Conservation (phyloP, 257 asterid genomes). For the Capsicum rhomboideum region DNA sequence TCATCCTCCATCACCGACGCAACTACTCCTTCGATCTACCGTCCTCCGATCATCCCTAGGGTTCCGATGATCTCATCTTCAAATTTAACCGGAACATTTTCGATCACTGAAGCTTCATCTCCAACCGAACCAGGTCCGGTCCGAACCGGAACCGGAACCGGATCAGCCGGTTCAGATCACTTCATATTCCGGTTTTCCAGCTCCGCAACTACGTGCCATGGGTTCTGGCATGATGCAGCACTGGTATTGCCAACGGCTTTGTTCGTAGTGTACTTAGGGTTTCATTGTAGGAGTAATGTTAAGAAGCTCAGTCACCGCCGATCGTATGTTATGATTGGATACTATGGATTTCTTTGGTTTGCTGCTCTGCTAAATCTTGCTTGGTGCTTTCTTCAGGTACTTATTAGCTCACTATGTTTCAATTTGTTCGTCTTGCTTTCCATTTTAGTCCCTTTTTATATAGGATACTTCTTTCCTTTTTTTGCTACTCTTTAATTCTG, state of each 20-base stretch:
- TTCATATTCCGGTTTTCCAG: constrained; percentile 26
- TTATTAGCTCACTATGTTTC: not conserved
- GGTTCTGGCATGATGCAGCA: constrained; percentile 68
- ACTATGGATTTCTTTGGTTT: constrained; percentile 70
- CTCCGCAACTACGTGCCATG: constrained; percentile 35
- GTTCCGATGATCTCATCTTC: not conserved
- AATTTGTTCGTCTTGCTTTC: too few relatives aligned
- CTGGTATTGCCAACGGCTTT: constrained; percentile 68
- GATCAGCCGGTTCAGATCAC: not conserved
- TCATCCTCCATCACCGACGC: not conserved
- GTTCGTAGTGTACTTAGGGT: constrained; percentile 69
- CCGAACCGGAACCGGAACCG: not conserved
- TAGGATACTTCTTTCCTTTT: too few relatives aligned
- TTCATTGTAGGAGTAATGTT: constrained; percentile 60
- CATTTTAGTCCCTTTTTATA: too few relatives aligned
- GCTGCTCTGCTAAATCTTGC: constrained; percentile 68
- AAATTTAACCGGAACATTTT: not conserved
- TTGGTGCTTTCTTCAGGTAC: constrained; percentile 86
- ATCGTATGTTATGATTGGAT: constrained; percentile 75
- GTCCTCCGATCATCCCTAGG: not conserved
- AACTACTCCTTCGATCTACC: not conserved
- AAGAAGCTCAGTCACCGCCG: constrained; percentile 69
- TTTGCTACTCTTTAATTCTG: too few relatives aligned
- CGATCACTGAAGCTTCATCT: constrained; percentile 1
- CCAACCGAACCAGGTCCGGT: constrained; percentile 4